phyloP scores from a whole-genome alignment of 2,329 filamentous ascomycete genomes.

The Colletotrichum sp. region DNA sequence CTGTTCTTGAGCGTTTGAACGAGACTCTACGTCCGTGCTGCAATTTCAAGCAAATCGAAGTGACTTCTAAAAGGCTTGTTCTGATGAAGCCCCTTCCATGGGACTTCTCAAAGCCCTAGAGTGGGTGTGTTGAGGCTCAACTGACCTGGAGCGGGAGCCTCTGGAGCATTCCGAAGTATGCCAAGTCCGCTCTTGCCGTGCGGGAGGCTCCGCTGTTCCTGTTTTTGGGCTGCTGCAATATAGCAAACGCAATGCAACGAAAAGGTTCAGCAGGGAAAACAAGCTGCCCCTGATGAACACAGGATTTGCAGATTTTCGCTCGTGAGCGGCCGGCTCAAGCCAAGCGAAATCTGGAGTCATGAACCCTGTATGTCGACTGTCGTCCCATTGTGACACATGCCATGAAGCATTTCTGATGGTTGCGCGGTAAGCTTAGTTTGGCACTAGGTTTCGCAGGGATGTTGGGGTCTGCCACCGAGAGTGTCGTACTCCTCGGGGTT shows the following conservation, averaged over 20 bases:
- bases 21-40: too few species aligned
- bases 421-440: background rate
- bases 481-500: background rate
- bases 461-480: background rate
- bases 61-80: too few species aligned
- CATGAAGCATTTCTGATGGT: background rate
- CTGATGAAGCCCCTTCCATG: too few species aligned
- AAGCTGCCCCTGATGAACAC: fast-evolving
- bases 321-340: background rate
- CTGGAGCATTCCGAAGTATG: background rate
- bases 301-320: background rate
- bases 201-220: background rate
- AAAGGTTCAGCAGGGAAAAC: fast-evolving
- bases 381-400: background rate
- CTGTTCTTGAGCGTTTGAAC: too few species aligned
- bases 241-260: background rate
- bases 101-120: background rate
- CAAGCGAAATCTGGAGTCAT: background rate
- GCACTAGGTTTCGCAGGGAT: background rate
- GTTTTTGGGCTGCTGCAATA: background rate
- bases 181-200: background rate
- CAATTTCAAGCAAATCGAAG: too few species aligned
- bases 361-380: background rate
- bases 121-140: background rate
- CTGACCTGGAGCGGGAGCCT: background rate